Evolutionary conservation across 164 flowering plant species (phyloP).

Genomic region (Umbellularia californica): DNA sequence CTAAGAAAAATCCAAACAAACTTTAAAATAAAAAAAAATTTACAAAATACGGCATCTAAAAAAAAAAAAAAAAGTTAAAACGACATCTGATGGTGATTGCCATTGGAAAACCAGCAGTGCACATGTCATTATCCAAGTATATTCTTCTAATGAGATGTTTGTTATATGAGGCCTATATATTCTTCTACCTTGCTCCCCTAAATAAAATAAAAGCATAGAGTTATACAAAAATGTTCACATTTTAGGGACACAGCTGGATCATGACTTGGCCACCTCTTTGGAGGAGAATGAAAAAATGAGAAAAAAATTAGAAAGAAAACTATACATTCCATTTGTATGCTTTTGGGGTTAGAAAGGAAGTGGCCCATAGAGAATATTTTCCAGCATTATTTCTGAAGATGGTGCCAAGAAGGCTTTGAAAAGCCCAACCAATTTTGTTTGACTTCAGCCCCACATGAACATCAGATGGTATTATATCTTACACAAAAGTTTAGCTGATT

Average conservation of each 20-base stretch:
- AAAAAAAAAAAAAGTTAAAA: too few relatives aligned
- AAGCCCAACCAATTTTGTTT: neutral
- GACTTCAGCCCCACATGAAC: neutral
- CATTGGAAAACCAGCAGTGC: neutral
- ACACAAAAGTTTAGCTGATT: too few relatives aligned
- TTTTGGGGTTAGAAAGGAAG: neutral
- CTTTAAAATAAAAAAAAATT: too few relatives aligned
- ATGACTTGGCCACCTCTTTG: neutral
- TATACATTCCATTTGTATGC: neutral
- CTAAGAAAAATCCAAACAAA: neutral
- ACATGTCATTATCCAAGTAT: neutral
- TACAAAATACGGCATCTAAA: too few relatives aligned
- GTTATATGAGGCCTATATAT: too few relatives aligned
- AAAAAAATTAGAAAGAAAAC: too few relatives aligned
- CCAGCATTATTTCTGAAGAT: neutral
- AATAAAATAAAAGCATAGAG: too few relatives aligned
- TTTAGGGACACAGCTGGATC: neutral
- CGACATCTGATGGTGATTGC: neutral
- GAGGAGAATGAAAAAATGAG: too few relatives aligned
- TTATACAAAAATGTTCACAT: too few relatives aligned
- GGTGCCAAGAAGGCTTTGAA: neutral
- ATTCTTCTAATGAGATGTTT: neutral
- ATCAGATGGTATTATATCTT: too few relatives aligned
- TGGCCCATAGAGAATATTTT: neutral
- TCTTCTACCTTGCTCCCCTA: neutral